These are phyloP conservation scores for Ananas comosus DNA, from an alignment of 176 grass and related monocot genomes.

Conservation along the genomic window DNA sequence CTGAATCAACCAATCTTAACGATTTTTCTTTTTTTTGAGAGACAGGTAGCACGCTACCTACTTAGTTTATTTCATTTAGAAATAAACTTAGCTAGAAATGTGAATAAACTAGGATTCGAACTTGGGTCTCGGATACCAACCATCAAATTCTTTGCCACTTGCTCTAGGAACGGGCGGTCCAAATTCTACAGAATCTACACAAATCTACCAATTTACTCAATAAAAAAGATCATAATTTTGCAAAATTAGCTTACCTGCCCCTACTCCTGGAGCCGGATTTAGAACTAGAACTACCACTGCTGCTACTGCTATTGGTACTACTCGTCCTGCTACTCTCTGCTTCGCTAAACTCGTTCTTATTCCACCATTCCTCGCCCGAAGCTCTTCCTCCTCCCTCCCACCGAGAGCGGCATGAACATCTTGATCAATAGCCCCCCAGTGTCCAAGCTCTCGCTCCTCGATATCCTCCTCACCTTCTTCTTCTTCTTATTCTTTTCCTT, in stretches of 20 bases:
- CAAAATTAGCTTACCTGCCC: constrained; percentile 8
- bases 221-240: neutral
- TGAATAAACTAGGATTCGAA: too few species aligned
- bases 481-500: constrained; percentile 20
- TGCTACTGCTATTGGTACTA: constrained; percentile 53
- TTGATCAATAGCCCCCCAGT: constrained; percentile 49
- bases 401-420: constrained; percentile 51
- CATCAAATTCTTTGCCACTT: too few species aligned
- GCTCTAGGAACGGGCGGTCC: too few species aligned
- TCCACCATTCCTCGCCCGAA: constrained; percentile 50
- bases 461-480: constrained; percentile 31
- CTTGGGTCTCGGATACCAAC: too few species aligned
- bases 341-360: constrained; percentile 46
- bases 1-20: neutral
- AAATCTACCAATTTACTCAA: neutral
- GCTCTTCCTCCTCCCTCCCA: constrained; percentile 47
- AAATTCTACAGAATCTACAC: neutral
- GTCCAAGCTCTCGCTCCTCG: constrained; percentile 50
- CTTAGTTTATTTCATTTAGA: too few species aligned
- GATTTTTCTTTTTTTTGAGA: too few species aligned
- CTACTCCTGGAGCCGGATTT: constrained; percentile 19
- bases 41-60: too few species aligned
- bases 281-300: constrained; percentile 18
- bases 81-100: too few species aligned
- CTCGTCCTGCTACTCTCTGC: constrained; percentile 31